Evolutionary conservation across 1,139 yeast species (phyloP).

Genomic region (Kodamaea ohmeri): DNA sequence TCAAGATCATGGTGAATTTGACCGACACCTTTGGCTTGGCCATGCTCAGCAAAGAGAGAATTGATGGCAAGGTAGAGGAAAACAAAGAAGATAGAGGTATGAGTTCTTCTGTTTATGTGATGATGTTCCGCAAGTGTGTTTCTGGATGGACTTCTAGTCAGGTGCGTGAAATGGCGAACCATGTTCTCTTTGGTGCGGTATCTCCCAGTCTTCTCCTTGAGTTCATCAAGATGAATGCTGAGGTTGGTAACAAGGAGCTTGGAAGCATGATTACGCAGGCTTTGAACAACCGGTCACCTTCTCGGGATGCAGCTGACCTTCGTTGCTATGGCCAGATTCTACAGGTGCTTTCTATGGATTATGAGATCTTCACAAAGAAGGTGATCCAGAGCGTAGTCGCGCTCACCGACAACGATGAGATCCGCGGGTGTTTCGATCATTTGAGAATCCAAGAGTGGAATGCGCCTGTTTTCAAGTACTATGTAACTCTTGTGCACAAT

Average conservation of each 20-base stretch:
- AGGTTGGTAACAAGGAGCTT: conserved; percentile 11
- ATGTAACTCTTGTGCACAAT: conserved; percentile 30
- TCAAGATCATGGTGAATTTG: conserved; percentile 22
- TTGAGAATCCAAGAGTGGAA: conserved; percentile 32
- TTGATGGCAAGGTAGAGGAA: background rate
- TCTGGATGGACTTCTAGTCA: conserved; percentile 18
- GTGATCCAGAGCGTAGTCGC: conserved; percentile 36
- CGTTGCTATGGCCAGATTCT: conserved; percentile 27
- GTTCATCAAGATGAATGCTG: conserved; percentile 14
- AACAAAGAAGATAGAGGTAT: background rate
- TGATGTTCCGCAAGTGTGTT: conserved; percentile 15
- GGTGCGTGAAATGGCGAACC: conserved; percentile 21
- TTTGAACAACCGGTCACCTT: conserved; percentile 19
- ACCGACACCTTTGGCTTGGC: conserved; percentile 31
- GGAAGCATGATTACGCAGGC: conserved; percentile 18
- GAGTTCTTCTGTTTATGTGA: conserved; percentile 16
- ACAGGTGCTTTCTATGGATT: conserved; percentile 20
- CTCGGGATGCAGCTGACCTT: conserved; percentile 23
- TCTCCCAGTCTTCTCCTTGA: conserved; percentile 19
- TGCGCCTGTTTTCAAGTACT: conserved; percentile 29
- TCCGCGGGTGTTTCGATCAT: conserved; percentile 20
- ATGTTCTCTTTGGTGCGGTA: conserved; percentile 15
- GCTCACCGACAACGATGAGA: conserved; percentile 25
- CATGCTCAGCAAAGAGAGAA: background rate
- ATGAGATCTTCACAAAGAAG: conserved; percentile 29